A percentile compares a stretch with the other conserved stretches of the same genome.
Conservation (phyloP, 78 protist species). For the Guillardia theta region DNA sequence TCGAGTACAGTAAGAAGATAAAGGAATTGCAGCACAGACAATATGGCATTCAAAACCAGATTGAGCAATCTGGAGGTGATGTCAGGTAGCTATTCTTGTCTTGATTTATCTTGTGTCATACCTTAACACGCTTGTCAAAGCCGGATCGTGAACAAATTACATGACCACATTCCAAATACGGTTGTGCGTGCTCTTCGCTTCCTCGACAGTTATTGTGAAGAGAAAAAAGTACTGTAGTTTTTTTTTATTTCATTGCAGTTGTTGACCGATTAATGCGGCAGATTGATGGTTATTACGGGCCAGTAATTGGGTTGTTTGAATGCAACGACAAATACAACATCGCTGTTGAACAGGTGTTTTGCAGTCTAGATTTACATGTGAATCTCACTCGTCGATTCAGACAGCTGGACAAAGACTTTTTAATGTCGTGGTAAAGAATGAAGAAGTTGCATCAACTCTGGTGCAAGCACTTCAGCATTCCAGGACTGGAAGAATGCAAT, state of each 20-base stretch:
- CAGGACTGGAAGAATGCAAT: conserved; percentile 86
- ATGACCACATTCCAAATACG: too few species aligned
- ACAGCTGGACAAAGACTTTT: conserved; percentile 70
- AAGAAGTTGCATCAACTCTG: conserved; percentile 61
- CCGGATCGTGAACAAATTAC: too few species aligned
- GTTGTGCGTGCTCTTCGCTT: too few species aligned
- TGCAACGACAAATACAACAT: conserved; percentile 49
- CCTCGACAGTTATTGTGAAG: too few species aligned
- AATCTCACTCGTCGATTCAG: neutral
- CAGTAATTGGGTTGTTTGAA: conserved; percentile 84
- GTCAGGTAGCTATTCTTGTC: too few species aligned
- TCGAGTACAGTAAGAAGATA: neutral
- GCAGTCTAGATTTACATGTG: neutral
- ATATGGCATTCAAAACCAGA: too few species aligned
- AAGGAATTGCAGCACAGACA: neutral
- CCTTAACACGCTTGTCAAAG: too few species aligned
- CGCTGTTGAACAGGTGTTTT: conserved; percentile 73
- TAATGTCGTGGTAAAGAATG: conserved; percentile 92
- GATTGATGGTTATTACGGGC: conserved; percentile 71
- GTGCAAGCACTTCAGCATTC: conserved; percentile 43
- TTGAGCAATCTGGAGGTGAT: too few species aligned
- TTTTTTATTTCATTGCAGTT: too few species aligned
- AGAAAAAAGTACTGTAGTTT: too few species aligned
- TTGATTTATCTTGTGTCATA: too few species aligned
- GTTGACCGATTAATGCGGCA: too few species aligned